A percentile compares a stretch with the other conserved stretches of the same genome.
Evolutionary conservation across 1,139 yeast species (phyloP).

Genomic region (Candida tunisiensis): DNA sequence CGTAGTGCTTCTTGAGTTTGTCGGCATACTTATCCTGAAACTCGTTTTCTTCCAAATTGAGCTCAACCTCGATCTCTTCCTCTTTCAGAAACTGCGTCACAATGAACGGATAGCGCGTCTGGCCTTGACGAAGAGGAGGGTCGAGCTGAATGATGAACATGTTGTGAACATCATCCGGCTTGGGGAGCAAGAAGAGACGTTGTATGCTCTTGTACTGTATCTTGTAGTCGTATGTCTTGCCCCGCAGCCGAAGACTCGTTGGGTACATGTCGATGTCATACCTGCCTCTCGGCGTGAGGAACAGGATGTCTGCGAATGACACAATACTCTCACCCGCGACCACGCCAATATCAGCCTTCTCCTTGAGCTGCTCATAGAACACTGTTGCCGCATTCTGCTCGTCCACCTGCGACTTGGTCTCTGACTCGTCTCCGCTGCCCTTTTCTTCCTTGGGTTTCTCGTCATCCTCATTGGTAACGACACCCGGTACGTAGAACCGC

Average conservation of each 20-base stretch:
- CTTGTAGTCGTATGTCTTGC: conserved; percentile 96
- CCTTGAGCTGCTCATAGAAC: conserved; percentile 82
- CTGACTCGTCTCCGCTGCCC: conserved; percentile 3
- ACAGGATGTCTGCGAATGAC: conserved; percentile 77
- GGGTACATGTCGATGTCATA: conserved; percentile 93
- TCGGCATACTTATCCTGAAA: conserved; percentile 63
- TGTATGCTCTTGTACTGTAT: conserved; percentile 83
- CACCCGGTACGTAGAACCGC: conserved; percentile 86
- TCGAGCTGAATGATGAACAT: conserved; percentile 78
- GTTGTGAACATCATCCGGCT: conserved; percentile 87
- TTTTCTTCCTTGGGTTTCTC: conserved; percentile 14
- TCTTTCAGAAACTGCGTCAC: conserved; percentile 79
- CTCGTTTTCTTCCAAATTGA: conserved; percentile 73
- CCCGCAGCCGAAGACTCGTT: conserved; percentile 76
- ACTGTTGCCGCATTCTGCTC: conserved; percentile 55
- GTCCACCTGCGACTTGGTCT: conserved; percentile 8
- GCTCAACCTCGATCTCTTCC: conserved; percentile 82
- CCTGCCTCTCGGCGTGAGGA: conserved; percentile 92
- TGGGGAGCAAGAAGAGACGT: conserved; percentile 80
- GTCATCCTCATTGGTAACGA: conserved; percentile 29
- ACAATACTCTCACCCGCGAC: conserved; percentile 96
- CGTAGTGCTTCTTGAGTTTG: conserved; percentile 57
- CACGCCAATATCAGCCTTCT: conserved; percentile 91
- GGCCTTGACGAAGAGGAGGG: conserved; percentile 91
- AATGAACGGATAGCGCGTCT: conserved; percentile 86